A percentile compares a stretch with the other conserved stretches of the same genome.
Evolutionary conservation across 768 basidiomycete species (phyloP).

Genomic region (Chalciporus piperatus): DNA sequence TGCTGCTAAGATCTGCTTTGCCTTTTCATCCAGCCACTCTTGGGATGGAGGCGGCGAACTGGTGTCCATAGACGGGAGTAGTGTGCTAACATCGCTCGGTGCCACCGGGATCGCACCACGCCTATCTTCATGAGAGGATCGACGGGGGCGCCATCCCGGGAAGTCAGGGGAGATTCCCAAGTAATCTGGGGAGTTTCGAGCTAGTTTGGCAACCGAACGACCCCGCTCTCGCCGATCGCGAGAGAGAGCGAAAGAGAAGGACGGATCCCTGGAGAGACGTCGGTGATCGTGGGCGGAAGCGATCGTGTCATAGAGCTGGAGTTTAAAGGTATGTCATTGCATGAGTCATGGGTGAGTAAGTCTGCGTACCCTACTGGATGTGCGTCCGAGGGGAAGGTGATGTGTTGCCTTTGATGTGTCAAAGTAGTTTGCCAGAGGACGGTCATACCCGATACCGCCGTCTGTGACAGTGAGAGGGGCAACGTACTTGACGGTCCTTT

Average conservation of each 20-base stretch:
- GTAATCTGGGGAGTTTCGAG: slow-evolving; percentile 18
- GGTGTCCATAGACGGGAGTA: slow-evolving; percentile 23
- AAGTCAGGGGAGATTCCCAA: slow-evolving; percentile 22
- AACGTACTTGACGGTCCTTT: slow-evolving; percentile 8
- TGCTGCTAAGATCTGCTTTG: slow-evolving; percentile 13
- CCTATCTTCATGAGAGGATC: slow-evolving; percentile 25
- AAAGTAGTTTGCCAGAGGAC: slow-evolving; percentile 24
- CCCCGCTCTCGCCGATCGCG: slow-evolving; percentile 15
- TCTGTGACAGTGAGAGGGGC: slow-evolving; percentile 7
- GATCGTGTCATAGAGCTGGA: slow-evolving; percentile 30
- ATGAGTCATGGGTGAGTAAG: neutral
- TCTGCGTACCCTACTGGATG: slow-evolving; percentile 16
- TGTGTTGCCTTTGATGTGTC: slow-evolving; percentile 18
- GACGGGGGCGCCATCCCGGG: slow-evolving; percentile 24
- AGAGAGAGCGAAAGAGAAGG: slow-evolving; percentile 7
- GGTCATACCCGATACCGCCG: slow-evolving; percentile 20
- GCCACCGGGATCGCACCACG: slow-evolving; percentile 21
- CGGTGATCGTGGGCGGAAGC: slow-evolving; percentile 26
- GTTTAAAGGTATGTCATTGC: neutral
- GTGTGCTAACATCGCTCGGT: slow-evolving; percentile 27
- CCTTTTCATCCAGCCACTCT: slow-evolving; percentile 17
- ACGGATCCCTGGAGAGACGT: slow-evolving; percentile 10
- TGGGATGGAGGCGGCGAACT: slow-evolving; percentile 13
- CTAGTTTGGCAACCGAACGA: slow-evolving; percentile 12
- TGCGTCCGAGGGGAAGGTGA: slow-evolving; percentile 10